Evolutionary conservation across 2,329 filamentous ascomycete genomes (phyloP), one percentile per base, ranked within the genome.

Genomic region (Penicillium hordei): DNA sequence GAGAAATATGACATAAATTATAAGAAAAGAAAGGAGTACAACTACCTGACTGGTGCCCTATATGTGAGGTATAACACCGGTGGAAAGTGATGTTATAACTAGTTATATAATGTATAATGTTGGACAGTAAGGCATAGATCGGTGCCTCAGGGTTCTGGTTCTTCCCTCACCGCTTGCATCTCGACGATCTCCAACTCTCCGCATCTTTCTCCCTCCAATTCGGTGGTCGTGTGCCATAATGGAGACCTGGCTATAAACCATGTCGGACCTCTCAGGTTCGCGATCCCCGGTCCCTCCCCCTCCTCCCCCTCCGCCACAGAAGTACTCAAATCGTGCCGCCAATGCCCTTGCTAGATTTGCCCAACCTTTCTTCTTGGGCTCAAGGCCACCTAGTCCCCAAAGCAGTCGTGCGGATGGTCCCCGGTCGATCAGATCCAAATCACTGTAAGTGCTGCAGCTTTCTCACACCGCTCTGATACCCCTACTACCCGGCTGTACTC

Each of bases 311-410:
- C 67, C 70, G 51, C 69, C 70, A 53, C 70, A 69, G 46, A 65
- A 71, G 61, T 79, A 79, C 67, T 73, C 76, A 31, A 72, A 75
- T 60, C 75, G 77, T 57, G 78, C 78, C 43, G 77, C 77, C 60
- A 79, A 72, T 67, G 77, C 78, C 56, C 65, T 80, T 50, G 80
- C 81, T 63, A 78, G 82, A 64, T 79, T 84, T 62, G 80, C 81
- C 48, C 81, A 83, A 68, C 80, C 81, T 21, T 81, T 83, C 69
- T 78, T 81, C 56, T 82, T 81, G 55, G 81, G 77, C 64, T 82
- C 81, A 60, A 76, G 82, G 46, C 81, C 82, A 34, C 77, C 82
- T 43, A 84, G 80, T 68, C 78, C 80, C 58, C 79, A 82, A 66
- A 74, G 76, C 51, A 60, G 53, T 58, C 60, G 65, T 44, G 57